These are phyloP conservation scores for Ascosphaera acerosa DNA, from an alignment of 2,329 filamentous ascomycete species.

Conservation along the genomic window DNA sequence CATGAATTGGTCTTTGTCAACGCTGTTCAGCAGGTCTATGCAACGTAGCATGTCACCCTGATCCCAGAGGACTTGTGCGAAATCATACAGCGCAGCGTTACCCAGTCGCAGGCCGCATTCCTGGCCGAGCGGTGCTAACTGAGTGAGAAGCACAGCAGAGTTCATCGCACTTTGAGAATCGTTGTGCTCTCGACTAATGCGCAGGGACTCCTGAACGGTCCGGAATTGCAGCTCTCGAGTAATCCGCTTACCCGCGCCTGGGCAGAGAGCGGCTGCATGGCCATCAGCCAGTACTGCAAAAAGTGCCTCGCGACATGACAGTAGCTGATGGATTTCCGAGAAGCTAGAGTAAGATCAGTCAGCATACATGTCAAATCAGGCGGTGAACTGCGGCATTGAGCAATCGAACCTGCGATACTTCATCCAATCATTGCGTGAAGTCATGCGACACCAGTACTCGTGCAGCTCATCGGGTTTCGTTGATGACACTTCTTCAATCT, in stretches of 20 bases:
- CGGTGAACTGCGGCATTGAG: too few relatives aligned
- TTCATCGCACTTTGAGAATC: slow-evolving; percentile 70
- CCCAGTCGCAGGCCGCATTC: slow-evolving; percentile 51
- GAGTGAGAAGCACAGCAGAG: slow-evolving; percentile 57
- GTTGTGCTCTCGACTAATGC: slow-evolving; percentile 53
- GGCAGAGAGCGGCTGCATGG: slow-evolving; percentile 31
- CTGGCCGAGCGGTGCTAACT: slow-evolving; percentile 44
- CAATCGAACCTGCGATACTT: slow-evolving; percentile 43
- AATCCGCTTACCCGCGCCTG: slow-evolving; percentile 35
- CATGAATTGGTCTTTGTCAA: too few relatives aligned
- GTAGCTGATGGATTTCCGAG: slow-evolving; percentile 46
- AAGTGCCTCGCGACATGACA: slow-evolving; percentile 61
- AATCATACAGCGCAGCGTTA: slow-evolving; percentile 52
- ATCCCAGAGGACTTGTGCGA: slow-evolving; percentile 79
- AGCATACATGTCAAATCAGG: too few relatives aligned
- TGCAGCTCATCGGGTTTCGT: slow-evolving; percentile 36
- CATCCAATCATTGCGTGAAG: slow-evolving; percentile 50
- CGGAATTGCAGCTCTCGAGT: slow-evolving; percentile 49
- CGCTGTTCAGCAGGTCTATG: slow-evolving; percentile 71
- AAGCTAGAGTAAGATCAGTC: slow-evolving; percentile 14
- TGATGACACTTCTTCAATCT: slow-evolving; percentile 54
- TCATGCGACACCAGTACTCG: slow-evolving; percentile 36
- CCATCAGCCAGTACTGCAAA: slow-evolving; percentile 57
- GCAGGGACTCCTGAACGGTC: slow-evolving; percentile 48
- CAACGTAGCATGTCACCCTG: slow-evolving; percentile 75